These are phyloP conservation scores for Pseudogymnoascus sp. DNA, from an alignment of 2,329 filamentous ascomycete genomes.

Conservation along the genomic window DNA sequence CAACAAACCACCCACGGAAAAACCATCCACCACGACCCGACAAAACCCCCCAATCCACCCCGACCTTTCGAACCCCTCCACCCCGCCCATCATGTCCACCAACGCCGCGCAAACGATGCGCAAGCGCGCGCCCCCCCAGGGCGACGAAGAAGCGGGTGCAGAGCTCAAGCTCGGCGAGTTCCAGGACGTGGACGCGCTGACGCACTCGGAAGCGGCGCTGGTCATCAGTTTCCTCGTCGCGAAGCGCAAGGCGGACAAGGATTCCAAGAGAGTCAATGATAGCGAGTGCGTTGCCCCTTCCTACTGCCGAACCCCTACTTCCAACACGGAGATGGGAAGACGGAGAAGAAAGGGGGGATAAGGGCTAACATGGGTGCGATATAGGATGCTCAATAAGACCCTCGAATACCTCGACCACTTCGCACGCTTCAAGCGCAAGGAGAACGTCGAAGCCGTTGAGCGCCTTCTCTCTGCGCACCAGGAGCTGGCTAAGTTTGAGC, in stretches of 20 bases:
- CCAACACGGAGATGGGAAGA: background rate
- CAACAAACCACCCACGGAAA: background rate
- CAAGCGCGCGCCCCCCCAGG: slow-evolving; percentile 57
- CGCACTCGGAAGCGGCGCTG: slow-evolving; percentile 82
- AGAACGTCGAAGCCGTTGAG: slow-evolving; percentile 91
- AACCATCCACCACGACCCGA: background rate
- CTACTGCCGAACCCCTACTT: background rate
- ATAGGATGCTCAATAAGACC: slow-evolving; percentile 73
- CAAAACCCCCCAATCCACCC: background rate
- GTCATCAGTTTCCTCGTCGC: slow-evolving; percentile 84
- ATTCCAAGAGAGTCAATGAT: slow-evolving; percentile 65
- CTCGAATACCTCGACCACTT: slow-evolving; percentile 91
- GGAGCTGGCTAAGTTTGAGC: slow-evolving; percentile 83
- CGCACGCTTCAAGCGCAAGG: slow-evolving; percentile 88
- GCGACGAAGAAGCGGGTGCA: slow-evolving; percentile 80
- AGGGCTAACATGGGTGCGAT: background rate
- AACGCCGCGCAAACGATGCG: slow-evolving; percentile 49
- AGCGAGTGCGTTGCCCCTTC: slow-evolving; percentile 56
- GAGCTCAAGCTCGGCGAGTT: slow-evolving; percentile 88
- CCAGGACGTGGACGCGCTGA: slow-evolving; percentile 82
- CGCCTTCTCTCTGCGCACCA: slow-evolving; percentile 71
- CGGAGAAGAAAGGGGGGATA: background rate
- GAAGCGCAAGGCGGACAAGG: slow-evolving; percentile 65
- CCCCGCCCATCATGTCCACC: slow-evolving; percentile 24
- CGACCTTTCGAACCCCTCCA: slow-evolving; percentile 4